Conservation (phyloP, 495 filamentous ascomycete genomes). For the Podospora tetraspora region DNA sequence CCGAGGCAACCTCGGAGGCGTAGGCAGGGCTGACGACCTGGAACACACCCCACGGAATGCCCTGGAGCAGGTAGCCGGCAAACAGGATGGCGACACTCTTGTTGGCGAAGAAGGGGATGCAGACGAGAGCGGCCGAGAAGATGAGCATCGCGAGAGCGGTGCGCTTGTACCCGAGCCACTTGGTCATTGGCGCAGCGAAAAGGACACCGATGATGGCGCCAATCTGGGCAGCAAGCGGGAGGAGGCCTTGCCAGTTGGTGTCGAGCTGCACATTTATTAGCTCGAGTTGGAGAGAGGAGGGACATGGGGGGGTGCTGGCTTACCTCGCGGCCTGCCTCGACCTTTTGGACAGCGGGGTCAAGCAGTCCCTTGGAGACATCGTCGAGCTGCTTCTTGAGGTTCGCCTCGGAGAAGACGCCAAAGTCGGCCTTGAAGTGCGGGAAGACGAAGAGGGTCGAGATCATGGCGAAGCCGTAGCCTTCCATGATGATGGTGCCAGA, state of each 20-base stretch:
- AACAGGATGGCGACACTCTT: conserved; percentile 53
- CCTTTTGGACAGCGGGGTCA: neutral
- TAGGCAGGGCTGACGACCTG: conserved; percentile 50
- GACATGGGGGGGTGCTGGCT: neutral
- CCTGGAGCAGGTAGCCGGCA: conserved; percentile 62
- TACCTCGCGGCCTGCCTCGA: conserved; percentile 1
- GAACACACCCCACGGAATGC: conserved; percentile 67
- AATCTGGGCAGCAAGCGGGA: conserved; percentile 37
- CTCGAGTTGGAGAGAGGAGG: neutral
- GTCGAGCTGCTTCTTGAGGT: conserved; percentile 1
- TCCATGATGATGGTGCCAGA: conserved; percentile 34
- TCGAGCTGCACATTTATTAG: conserved; percentile 31
- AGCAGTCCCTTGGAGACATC: conserved; percentile 8
- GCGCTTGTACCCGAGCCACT: conserved; percentile 58
- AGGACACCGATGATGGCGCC: conserved; percentile 52
- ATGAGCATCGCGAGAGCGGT: conserved; percentile 42
- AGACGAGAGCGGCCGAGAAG: conserved; percentile 45
- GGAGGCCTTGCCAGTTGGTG: conserved; percentile 42
- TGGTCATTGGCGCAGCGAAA: conserved; percentile 58
- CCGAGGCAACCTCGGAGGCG: conserved; percentile 56
- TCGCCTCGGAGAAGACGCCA: conserved; percentile 30
- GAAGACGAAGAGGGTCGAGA: conserved; percentile 38
- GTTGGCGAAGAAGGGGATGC: conserved; percentile 57
- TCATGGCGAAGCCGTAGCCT: conserved; percentile 35
- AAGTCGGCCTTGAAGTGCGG: conserved; percentile 54